Evolutionary conservation across 306 rosid species (phyloP), one percentile per base, ranked within the genome.

Genomic region (Boehmeria nivea): DNA sequence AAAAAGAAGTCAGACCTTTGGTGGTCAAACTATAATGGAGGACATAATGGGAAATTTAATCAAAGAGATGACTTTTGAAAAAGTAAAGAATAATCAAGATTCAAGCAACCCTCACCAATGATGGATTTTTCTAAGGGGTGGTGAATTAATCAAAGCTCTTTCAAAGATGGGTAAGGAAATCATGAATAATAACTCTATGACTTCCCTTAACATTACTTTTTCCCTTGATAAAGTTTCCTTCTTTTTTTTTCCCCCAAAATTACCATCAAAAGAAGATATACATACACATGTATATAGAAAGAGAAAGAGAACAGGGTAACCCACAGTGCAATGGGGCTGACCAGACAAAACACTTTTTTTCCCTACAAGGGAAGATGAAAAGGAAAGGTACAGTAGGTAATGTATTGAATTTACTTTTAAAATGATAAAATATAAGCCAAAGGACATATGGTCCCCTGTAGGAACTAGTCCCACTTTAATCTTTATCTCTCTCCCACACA

Each of bases 1-100:
- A 60, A 51, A 67, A 37, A 25, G 57, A 74, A 55, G 93, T 83
- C 83, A 83, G 69, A 77, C 64, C 26, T 31, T 37, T 25, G 45
- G 59, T 69, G 72, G 79, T 83, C 83, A 81, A 76, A 56, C 77
- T 62, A 69, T 12, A n/a, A 59, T 54, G 64, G 71, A 75, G 71
- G 73, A 61, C 59, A 62, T 24, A 59, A 54, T 43, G 65, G 72
- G 34, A 75, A 70, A 65, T 60, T 38, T 14, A 10, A 70, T 62
- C 64, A 66, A 43, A 65, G 47, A 57, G 51, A 26, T 38, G 65
- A 62, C 66, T 72, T 74, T 76, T 71, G 31, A 25, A 27, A 76
- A 78, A 76, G 71, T 53, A 60, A 23, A 62, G 68, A 76, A 61
- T 52, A 74, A 66, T 22, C 51, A 72, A 56, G 62, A 74, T 61